These are phyloP conservation scores for Secale cereale DNA, from an alignment of 176 grass and related monocot genomes.

Conservation along the genomic window DNA sequence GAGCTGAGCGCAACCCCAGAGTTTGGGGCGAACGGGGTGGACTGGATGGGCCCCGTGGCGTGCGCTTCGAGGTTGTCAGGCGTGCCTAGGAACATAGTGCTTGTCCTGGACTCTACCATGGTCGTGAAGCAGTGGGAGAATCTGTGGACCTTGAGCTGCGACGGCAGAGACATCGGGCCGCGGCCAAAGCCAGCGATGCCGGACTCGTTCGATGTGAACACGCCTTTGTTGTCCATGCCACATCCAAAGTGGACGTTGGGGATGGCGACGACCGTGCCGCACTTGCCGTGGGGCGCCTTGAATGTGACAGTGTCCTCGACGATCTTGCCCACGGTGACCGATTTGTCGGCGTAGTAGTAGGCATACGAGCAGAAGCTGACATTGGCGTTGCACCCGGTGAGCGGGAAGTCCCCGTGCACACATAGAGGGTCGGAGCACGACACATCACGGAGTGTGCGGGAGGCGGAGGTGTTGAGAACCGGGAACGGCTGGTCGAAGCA, in stretches of 20 bases:
- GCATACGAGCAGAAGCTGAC: slow-evolving; percentile 28
- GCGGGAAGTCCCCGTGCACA: background rate
- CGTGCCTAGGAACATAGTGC: slow-evolving; percentile 53
- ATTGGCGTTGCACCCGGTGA: background rate
- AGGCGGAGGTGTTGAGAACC: slow-evolving; percentile 15
- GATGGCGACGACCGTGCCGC: background rate
- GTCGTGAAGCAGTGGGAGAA: slow-evolving; percentile 78
- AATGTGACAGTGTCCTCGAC: slow-evolving; percentile 54
- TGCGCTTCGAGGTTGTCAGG: slow-evolving; percentile 16
- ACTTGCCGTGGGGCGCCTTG: background rate
- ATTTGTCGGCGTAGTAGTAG: slow-evolving; percentile 32
- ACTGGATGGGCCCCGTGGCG: slow-evolving; percentile 11
- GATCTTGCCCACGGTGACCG: slow-evolving; percentile 30
- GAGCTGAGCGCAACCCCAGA: background rate
- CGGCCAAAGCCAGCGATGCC: slow-evolving; percentile 65
- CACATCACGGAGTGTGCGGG: slow-evolving; percentile 4
- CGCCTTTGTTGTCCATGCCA: slow-evolving; percentile 23
- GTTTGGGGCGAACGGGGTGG: slow-evolving; percentile 34
- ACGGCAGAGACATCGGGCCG: slow-evolving; percentile 52
- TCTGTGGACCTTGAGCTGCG: slow-evolving; percentile 51
- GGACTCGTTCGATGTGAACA: slow-evolving; percentile 18
- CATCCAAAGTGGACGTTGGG: slow-evolving; percentile 46
- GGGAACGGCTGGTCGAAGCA: slow-evolving; percentile 44
- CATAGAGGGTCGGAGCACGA: slow-evolving; percentile 38
- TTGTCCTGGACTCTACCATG: slow-evolving; percentile 21